These are phyloP conservation scores for Saxophila tyrrhenica DNA, from an alignment of 495 filamentous ascomycete species.

Conservation along the genomic window DNA sequence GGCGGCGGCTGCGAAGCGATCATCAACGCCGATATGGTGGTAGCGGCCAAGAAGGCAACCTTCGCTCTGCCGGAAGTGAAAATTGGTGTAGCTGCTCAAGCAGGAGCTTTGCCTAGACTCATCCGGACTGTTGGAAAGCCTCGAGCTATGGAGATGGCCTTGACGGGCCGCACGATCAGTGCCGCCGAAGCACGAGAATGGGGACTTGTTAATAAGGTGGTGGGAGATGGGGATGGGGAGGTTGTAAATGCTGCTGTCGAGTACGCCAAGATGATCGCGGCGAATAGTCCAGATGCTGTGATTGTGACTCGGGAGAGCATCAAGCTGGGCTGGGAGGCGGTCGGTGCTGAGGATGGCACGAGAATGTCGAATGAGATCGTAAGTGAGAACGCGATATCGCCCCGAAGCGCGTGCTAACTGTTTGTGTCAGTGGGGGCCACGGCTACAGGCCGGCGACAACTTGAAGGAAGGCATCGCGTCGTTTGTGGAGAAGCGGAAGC, in stretches of 20 bases:
- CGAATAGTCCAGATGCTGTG: slow-evolving; percentile 61
- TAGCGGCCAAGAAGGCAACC: slow-evolving; percentile 42
- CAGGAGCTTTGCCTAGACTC: slow-evolving; percentile 62
- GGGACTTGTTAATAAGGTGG: slow-evolving; percentile 57
- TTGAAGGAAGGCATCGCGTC: slow-evolving; percentile 64
- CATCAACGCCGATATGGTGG: slow-evolving; percentile 57
- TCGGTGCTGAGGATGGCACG: slow-evolving; percentile 53
- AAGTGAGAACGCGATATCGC: too few species aligned
- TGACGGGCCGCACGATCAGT: slow-evolving; percentile 48
- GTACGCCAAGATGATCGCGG: slow-evolving; percentile 40
- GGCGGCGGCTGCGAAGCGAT: slow-evolving; percentile 68
- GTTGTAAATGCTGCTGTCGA: slow-evolving; percentile 23
- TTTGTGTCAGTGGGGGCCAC: slow-evolving; percentile 47
- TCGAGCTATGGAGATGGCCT: slow-evolving; percentile 59
- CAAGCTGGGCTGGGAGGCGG: slow-evolving; percentile 54
- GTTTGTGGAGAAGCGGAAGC: slow-evolving; percentile 69
- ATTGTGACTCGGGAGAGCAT: slow-evolving; percentile 56
- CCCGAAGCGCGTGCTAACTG: too few species aligned
- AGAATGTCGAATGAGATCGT: slow-evolving; percentile 43
- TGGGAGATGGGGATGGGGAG: slow-evolving; percentile 34
- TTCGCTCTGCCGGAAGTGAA: slow-evolving; percentile 61
- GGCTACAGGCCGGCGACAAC: slow-evolving; percentile 57
- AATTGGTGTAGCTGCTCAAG: slow-evolving; percentile 58
- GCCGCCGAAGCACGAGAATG: slow-evolving; percentile 52
- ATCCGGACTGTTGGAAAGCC: slow-evolving; percentile 52